phyloP scores from a whole-genome alignment of 805 yeast genomes.

The Allodekkera sacchari region DNA sequence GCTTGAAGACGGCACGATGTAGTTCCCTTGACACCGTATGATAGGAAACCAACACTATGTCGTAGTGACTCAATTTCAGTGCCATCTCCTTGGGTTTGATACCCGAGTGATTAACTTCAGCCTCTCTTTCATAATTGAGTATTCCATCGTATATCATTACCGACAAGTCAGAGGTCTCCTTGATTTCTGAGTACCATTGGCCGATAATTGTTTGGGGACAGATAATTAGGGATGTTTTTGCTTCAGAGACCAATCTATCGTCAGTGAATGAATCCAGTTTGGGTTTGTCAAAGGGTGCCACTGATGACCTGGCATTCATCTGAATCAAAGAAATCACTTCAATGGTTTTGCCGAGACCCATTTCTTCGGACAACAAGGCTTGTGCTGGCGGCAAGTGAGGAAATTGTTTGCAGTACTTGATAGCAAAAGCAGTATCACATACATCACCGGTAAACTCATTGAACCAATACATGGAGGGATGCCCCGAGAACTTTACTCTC shows the following conservation, averaged over 20 bases:
- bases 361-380: slow-evolving; percentile 85
- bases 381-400: slow-evolving; percentile 26
- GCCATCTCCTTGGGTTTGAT: slow-evolving; percentile 33
- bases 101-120: slow-evolving; percentile 17
- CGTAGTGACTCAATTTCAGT: slow-evolving; percentile 49
- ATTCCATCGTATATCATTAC: slow-evolving; percentile 61
- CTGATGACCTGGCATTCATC: slow-evolving; percentile 45
- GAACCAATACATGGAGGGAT: too few species aligned
- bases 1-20: slow-evolving; percentile 69
- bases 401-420: slow-evolving; percentile 12
- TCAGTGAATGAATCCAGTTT: slow-evolving; percentile 30
- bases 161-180: slow-evolving; percentile 41
- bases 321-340: slow-evolving; percentile 65
- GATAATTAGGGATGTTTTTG: slow-evolving; percentile 71
- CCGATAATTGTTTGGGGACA: slow-evolving; percentile 77
- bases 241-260: slow-evolving; percentile 37
- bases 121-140: slow-evolving; percentile 22
- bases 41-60: slow-evolving; percentile 78
- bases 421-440: slow-evolving; percentile 25
- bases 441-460: slow-evolving; percentile 45
- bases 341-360: slow-evolving; percentile 96
- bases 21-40: slow-evolving; percentile 62
- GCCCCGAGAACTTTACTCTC: slow-evolving; percentile 13
- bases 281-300: slow-evolving; percentile 9
- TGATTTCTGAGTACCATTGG: slow-evolving; percentile 82